Base-by-base conservation (phyloP, 2,329 filamentous ascomycete species). In the Phaeosphaeria sp. region DNA sequence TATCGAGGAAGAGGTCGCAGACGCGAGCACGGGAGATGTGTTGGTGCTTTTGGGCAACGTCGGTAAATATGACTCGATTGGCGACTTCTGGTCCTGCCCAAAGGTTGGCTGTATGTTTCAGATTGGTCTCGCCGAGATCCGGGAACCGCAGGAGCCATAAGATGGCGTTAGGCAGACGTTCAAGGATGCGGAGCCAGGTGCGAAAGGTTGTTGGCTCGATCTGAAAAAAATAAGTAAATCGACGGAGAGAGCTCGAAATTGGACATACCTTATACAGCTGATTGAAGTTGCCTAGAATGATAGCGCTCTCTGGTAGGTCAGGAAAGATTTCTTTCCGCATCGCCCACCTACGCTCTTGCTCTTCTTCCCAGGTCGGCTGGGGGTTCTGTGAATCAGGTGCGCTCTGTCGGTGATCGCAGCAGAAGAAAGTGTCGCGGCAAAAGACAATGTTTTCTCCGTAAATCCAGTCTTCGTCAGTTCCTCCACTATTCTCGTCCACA, bases 381-480 rank as follows among this genome's bases (percentile, higher is more conserved):
- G 60, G 64, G 61, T 92, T 90, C 58, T 84, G 80, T 0, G 85
- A 83, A 68, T 94, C 91, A 0, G 88, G 87, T 18, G 92, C 92
- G 55, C 93, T 97, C 76, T 98, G 93, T 49, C 91, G 87, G 76
- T 99, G 95, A 66, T 99, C 95, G 72, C 95, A 98, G 75, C 95
- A 99, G 81, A 99, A 99, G 79, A 99, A 99, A 0, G 93, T 97
- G 69, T 97, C 91, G 7, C 90, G 87, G 53, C 92, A 96, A 76
- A 93, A 99, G 52, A 99, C 91, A 62, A 99, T 91, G 73, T 97
- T 99, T 77, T 99, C 95, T 1, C 91, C 92, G 73, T 99, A 99
- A 36, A 99, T 87, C 95, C 95, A 99, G 58, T 90, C 85, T 30
- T 92, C 90, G 0, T 84, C 81, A 2, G 90, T 86, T 49, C 87